phyloP scores from a whole-genome alignment of 352 stramenopile genomes.

The Albugo laibachii region DNA sequence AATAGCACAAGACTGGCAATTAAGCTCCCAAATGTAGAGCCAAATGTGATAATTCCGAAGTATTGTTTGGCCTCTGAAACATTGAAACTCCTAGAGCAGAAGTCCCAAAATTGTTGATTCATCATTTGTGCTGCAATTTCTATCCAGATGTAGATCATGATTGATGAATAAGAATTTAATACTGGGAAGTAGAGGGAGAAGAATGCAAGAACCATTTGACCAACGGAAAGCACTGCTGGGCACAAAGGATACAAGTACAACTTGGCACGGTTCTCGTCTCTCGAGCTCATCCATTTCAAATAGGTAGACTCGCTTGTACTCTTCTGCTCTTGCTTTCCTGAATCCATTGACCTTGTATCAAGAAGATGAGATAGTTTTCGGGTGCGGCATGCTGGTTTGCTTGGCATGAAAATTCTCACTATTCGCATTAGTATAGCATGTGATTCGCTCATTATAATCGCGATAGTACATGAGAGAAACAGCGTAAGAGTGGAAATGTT shows the following conservation, averaged over 20 bases:
- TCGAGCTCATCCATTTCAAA: too few relatives aligned
- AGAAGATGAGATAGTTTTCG: too few relatives aligned
- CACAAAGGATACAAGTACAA: slow-evolving; percentile 21
- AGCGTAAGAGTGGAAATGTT: slow-evolving; percentile 56
- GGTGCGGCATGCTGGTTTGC: too few relatives aligned
- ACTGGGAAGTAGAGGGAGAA: slow-evolving; percentile 22
- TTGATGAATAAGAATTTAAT: slow-evolving; percentile 22
- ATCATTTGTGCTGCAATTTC: slow-evolving; percentile 56
- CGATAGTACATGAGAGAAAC: slow-evolving; percentile 16
- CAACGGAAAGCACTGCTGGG: slow-evolving; percentile 19
- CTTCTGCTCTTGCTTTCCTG: too few relatives aligned
- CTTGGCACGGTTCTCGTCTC: too few relatives aligned
- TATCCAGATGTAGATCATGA: slow-evolving; percentile 65
- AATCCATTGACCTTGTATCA: too few relatives aligned
- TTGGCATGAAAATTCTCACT: too few relatives aligned
- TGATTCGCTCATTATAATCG: too few relatives aligned
- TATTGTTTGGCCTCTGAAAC: slow-evolving; percentile 70
- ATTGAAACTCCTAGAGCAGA: slow-evolving; percentile 62
- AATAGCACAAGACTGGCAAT: slow-evolving; percentile 54
- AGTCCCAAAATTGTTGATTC: slow-evolving; percentile 74
- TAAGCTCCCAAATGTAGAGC: slow-evolving; percentile 56
- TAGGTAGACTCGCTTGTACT: too few relatives aligned
- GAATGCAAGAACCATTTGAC: slow-evolving; percentile 21
- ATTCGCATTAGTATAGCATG: too few relatives aligned
- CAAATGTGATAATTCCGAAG: slow-evolving; percentile 76